Evolutionary conservation across 495 filamentous ascomycete species (phyloP), one percentile per base, ranked within the genome.

Genomic region (Aspergillus mulundensis): DNA sequence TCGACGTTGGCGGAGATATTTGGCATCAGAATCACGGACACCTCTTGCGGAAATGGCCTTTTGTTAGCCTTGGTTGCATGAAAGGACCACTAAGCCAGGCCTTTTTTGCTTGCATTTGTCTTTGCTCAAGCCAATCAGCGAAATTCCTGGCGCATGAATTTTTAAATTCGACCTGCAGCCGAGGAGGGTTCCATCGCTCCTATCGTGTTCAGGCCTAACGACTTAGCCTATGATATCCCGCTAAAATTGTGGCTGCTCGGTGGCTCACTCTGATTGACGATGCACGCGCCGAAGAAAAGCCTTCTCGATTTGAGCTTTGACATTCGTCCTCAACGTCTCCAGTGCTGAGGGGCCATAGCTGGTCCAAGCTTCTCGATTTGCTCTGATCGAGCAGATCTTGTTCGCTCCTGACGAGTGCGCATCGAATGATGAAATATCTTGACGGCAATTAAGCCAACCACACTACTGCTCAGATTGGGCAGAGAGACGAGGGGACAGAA

Each of bases 291-390:
- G 36, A 55, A 36, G 18, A 41, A 46, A 46, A 28, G 21, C 12
- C 52, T 30, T 52, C 40, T 46, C 30, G 32, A 50, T 40, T 24
- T 18, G 48, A 19, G 18, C 50, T 25, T 25, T 54, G 41, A 39
- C 42, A 49, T 58, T 58, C 59, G 56, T 62, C 57, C 54, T 61
- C 57, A 57, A 16, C 48, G 32, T 59, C 51, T 66, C 58, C 57
- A 55, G 40, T 20, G 46, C 49, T 61, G 48, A 39, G 60, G 57
- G 34, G 51, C 52, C 61, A 62, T 60, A 32, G 48, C 49, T 73
- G 69, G 72, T 60, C 69, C 66, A 70, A 73, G 70, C 70, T 72
- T 62, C 66, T 65, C 52, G 28, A 62, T 50, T 60, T 53, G 51
- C 39, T 60, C 50, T 65, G 54, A 57, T 56, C 51, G 65, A 58